Base-by-base conservation (phyloP, 2,329 filamentous ascomycete species). In the Pseudogymnoascus sp. region DNA sequence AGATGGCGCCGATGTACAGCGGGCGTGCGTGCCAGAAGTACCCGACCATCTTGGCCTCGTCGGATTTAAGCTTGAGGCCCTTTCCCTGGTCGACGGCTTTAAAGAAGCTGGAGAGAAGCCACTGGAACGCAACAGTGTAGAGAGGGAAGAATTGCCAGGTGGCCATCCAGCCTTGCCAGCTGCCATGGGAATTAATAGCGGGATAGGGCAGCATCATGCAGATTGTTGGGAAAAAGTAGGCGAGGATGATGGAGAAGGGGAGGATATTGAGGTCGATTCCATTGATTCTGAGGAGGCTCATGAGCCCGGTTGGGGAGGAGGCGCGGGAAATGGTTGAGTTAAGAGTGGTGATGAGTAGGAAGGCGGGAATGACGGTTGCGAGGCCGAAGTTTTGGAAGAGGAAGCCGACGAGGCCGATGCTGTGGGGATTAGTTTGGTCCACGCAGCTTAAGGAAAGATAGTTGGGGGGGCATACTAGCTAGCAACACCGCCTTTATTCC, bases 141-240 rank as follows among this genome's bases (percentile, higher is more conserved):
- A 54, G 47, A 11, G 47, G 47, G 11, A 54, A 54, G 47, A 54
- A 54, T 32, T 54, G 47, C 47, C 47, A 54, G 16, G 28, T 7
- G 28, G 47, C 47, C 1, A 54, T 54, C 47, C 47, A 54, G 47
- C 47, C 47, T 20, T 54, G 47, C 47, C 47, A 54, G 47, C 47
- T 54, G 11, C 28, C 14, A n/a, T 54, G 47, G n/a, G 47, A 54
- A 16, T 54, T 54, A 9, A 54, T 54, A n/a, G 47, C 47, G 8
- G 47, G 47, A 28, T 54, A 37, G 4, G 57, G 57, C 34, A 58
- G 20, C 57, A 58, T 58, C 34, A 58, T 38, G 25, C 34, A 37
- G 14, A 38, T 7, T 25, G 57, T 39, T 58, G 57, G 57, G 20
- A 18, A 2, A 12, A 58, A 16, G 32, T 58, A 58, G 32, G 34